phyloP scores from a whole-genome alignment of 1,284 basidiomycete genomes.

The Ustilago loliicola region DNA sequence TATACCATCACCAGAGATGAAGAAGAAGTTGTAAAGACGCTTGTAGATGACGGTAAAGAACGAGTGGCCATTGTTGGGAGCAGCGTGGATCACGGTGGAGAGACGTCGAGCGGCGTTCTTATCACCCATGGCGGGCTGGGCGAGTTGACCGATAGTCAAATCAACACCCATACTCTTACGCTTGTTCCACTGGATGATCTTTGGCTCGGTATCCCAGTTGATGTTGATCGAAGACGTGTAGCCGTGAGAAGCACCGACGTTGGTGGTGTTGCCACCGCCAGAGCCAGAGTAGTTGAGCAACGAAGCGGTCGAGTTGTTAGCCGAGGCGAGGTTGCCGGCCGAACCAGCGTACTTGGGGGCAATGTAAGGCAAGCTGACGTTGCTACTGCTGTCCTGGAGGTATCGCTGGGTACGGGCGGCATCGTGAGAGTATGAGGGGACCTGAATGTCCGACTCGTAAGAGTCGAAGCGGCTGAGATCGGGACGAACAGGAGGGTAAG shows the following conservation, averaged over 20 bases:
- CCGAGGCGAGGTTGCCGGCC: constrained; percentile 19
- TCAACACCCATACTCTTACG: constrained; percentile 45
- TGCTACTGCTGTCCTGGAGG: constrained; percentile 48
- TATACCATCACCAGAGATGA: constrained; percentile 44
- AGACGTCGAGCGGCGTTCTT: constrained; percentile 48
- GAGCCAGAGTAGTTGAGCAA: constrained; percentile 42
- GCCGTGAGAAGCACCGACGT: constrained; percentile 31
- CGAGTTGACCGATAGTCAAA: constrained; percentile 49
- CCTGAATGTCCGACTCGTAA: constrained; percentile 43
- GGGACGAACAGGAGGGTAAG: constrained; percentile 32
- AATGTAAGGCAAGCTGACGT: constrained; percentile 46
- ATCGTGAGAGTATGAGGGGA: constrained; percentile 41
- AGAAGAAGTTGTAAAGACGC: constrained; percentile 43
- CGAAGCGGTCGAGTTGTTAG: constrained; percentile 34
- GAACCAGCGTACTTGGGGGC: constrained; percentile 42
- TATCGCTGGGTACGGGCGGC: constrained; percentile 46
- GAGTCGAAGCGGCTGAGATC: constrained; percentile 38
- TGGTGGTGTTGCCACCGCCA: constrained; percentile 24
- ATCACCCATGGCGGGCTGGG: constrained; percentile 55
- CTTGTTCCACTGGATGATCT: constrained; percentile 59
- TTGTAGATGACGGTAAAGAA: constrained; percentile 46
- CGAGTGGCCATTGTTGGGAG: constrained; percentile 43
- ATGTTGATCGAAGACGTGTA: constrained; percentile 40
- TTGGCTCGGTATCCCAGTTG: constrained; percentile 45
- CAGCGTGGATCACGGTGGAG: constrained; percentile 33